A percentile compares a stretch with the other conserved stretches of the same genome.
Evolutionary conservation across 108 stramenopile genomes (phyloP).

Genomic region (Cyclotella sp.): DNA sequence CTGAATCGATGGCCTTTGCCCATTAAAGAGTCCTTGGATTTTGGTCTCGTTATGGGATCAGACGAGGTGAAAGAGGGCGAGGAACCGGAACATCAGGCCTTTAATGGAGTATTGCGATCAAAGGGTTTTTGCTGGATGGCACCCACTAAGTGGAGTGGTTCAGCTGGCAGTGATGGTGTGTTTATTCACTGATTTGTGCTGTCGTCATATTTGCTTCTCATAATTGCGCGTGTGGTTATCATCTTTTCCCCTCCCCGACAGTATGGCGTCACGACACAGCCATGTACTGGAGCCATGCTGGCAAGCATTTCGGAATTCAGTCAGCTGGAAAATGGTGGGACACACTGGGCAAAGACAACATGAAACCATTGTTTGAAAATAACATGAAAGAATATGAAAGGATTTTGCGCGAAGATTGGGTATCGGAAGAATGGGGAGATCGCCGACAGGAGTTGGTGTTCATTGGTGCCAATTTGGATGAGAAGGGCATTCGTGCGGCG

Average conservation of each 20-base stretch:
- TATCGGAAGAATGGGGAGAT: slow-evolving; percentile 90
- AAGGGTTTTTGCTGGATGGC: slow-evolving; percentile 99
- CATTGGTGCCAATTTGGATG: slow-evolving; percentile 75
- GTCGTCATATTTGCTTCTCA: neutral
- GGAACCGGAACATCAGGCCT: slow-evolving; percentile 51
- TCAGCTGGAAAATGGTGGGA: slow-evolving; percentile 96
- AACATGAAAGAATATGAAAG: slow-evolving; percentile 77
- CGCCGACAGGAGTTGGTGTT: slow-evolving; percentile 94
- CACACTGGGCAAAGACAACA: slow-evolving; percentile 64
- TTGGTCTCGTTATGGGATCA: slow-evolving; percentile 37
- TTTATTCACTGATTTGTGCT: neutral
- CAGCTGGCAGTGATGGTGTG: slow-evolving; percentile 57
- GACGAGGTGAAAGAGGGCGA: slow-evolving; percentile 35
- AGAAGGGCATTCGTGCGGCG: slow-evolving; percentile 66
- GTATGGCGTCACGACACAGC: slow-evolving; percentile 91
- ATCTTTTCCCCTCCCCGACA: neutral
- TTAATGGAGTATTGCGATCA: slow-evolving; percentile 83
- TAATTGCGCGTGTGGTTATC: neutral
- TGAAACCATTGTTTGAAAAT: slow-evolving; percentile 68
- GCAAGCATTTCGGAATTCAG: slow-evolving; percentile 88
- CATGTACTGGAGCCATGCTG: slow-evolving; percentile 96
- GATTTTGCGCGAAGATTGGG: slow-evolving; percentile 84
- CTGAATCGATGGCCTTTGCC: slow-evolving; percentile 90
- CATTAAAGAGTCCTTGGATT: slow-evolving; percentile 80
- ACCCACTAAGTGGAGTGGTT: slow-evolving; percentile 74